Base-by-base conservation (phyloP, 202 grass and related monocot species). In the Panicum virgatum region DNA sequence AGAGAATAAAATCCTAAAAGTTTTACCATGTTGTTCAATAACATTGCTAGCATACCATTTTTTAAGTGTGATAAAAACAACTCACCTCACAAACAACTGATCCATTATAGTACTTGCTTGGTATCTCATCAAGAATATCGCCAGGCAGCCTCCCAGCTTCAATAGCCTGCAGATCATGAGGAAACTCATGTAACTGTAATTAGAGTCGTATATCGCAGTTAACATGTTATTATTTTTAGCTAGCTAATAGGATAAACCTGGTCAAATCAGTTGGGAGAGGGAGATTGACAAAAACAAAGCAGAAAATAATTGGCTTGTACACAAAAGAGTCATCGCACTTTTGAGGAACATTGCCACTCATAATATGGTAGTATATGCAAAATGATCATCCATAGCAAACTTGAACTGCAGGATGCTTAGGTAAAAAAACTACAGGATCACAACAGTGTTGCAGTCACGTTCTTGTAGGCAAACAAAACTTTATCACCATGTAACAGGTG, bases 61-160 rank as follows among this genome's bases (percentile, higher is more conserved):
- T 63, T 72, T 40, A 50, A 69, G 37, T 68, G 23, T 64, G 38
- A 68, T 69, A 82, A 82, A 82, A 79, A 83, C 40, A 86, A 83
- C 87, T 73, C 26, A 93, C 96, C 96, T 98, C 92, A 65, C 91
- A 96, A 42, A 96, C 77, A 83, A 96, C 65, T 66, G 96, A 86
- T 34, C 92, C 96, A 76, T 92, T 78, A 42, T 88, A 85, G 80
- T 91, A 98, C 66, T 98, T 98, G 90, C 89, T 88, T 74, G 96
- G 96, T 91, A 98, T 90, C 68, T 93, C 96, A 80, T 93, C 96
- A 67, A 96, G 89, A 74, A 93, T 63, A 84, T 98, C 90, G 50
- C 91, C 90, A 83, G 96, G 96, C 72, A 98, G 72, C 85, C 89
- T 88, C 29, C 92, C 96, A 86, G 91, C 80, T 85, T 98, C 96